Evolutionary conservation across 768 basidiomycete species (phyloP), one percentile per base, ranked within the genome.

Genomic region (Baorangia bicolor): DNA sequence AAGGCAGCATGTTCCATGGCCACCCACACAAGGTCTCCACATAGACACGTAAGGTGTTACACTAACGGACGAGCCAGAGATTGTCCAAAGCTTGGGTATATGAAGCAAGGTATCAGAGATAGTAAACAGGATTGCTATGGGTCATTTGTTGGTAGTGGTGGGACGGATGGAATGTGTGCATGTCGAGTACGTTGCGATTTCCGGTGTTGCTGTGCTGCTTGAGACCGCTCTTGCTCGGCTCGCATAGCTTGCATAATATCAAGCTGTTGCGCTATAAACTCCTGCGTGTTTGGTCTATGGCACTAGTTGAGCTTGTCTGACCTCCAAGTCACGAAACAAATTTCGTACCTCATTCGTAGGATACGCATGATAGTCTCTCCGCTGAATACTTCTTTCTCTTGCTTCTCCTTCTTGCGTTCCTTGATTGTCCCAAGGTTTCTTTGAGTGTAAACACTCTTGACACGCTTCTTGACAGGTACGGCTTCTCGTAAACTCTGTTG

Each of bases 361-460:
- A 99, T 95, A 54, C 94, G 80, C 78, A 99, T 84, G 55, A 98
- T 97, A 35, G 89, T 93, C 74, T 98, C 94, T 49, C 90, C 92
- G 52, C 74, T 82, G 54, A 86, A 86, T 4, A 81, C 79, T 54
- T 90, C 87, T 56, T 88, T 85, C 71, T 92, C 83, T 63, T 92
- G 79, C 67, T 85, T 82, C 77, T 96, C 92, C 71, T 85, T 85
- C 80, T 98, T 98, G 59, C 93, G 83, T 64, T 94, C 86, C 72
- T 88, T 88, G 70, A 99, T 98, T 8, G 97, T 99, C 12, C 96
- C 96, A 7, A 98, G 82, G 70, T 98, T 99, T 46, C 94, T 85
- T 65, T 96, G 94, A 13, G 86, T 78, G 60, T 93, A 91, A 20
- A 99, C 90, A 57, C 92, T 93, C 81, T 98, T 98, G 3, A 86